Conservation (phyloP, 192 early-diverging fungal genomes). For the Coemansia sp. region DNA sequence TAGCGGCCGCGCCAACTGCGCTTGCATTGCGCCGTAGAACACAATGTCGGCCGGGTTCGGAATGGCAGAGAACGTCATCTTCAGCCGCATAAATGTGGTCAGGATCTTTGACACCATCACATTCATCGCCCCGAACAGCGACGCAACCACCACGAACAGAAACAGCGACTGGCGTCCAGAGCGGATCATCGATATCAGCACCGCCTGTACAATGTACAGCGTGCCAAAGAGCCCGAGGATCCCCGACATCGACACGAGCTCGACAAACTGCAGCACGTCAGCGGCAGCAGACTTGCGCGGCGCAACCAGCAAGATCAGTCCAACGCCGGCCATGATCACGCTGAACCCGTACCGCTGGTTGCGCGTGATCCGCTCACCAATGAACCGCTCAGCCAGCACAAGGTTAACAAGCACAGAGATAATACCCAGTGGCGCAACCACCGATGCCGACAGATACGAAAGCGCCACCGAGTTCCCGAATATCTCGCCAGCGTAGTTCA, state of each 20-base stretch:
- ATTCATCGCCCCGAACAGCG: constrained; percentile 53
- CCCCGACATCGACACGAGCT: constrained; percentile 35
- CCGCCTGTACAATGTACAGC: constrained; percentile 19
- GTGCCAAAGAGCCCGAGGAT: constrained; percentile 27
- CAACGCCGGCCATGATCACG: constrained; percentile 46
- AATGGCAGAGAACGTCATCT: constrained; percentile 21
- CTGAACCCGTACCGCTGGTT: constrained; percentile 46
- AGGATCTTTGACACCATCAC: constrained; percentile 53
- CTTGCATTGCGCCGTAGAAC: constrained; percentile 35
- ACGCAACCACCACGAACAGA: constrained; percentile 39
- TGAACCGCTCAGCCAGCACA: constrained; percentile 42
- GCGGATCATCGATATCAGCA: constrained; percentile 29
- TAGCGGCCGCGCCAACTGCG: constrained; percentile 8
- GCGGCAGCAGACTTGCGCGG: constrained; percentile 33
- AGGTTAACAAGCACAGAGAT: constrained; percentile 49
- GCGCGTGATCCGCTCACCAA: constrained; percentile 48
- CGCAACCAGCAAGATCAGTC: constrained; percentile 45
- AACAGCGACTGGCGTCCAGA: constrained; percentile 32
- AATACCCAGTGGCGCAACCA: constrained; percentile 52
- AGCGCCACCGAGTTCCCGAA: constrained; percentile 53
- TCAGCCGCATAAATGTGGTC: constrained; percentile 44
- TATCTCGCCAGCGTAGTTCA: constrained; percentile 53
- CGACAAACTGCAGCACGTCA: constrained; percentile 39
- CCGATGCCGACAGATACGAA: constrained; percentile 49
- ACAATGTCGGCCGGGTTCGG: constrained; percentile 42